Base-by-base conservation (phyloP, 2,329 filamentous ascomycete species). In the Monosporascus sp. region DNA sequence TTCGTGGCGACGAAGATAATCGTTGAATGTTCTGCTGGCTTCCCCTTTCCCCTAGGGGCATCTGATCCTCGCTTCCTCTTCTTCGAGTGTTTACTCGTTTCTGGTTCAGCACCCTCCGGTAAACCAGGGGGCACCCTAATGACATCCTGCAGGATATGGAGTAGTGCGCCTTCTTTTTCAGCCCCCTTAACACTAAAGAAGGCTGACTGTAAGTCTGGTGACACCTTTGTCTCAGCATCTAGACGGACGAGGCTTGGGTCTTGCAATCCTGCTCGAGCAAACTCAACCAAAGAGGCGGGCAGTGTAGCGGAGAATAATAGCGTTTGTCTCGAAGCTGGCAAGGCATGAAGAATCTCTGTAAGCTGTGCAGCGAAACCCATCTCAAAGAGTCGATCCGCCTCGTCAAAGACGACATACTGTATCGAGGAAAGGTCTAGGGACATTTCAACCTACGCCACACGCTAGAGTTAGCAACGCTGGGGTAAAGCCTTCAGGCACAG, bases 341-440 rank as follows among this genome's bases (percentile, higher is more conserved):
- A 75, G 0, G 91, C 89, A 65, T 96, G 85, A 49, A 99, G 75
- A 76, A 97, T 97, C 68, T 99, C 94, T 1, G 89, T 88, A 61
- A 99, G 76, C 66, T 99, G 94, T 3, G 89, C 85, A 5, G 92
- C 91, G 68, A 99, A 99, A 62, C 94, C 95, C 93, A 99, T 97
- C 68, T 99, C 94, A 70, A 99, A 99, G 20, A 99, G 77, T 51
- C 94, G 83, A 77, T 99, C 94, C 1, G 94, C 94, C 70, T 99
- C 94, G 68, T 99, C 94, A 59, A 99, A 99, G 8, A 99, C 94
- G 24, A 96, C 90, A 65, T 99, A 99, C 61, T 84, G 82, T 56
- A 99, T 86, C 4, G 90, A 96, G 1, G 87, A 90, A n/a, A 99
- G 74, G 65, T 97, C 90, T 50, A 99, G 72, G 9, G 80, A 79